Evolutionary conservation across 1,139 yeast genomes (phyloP).

Genomic region (Kodamaea suecica): DNA sequence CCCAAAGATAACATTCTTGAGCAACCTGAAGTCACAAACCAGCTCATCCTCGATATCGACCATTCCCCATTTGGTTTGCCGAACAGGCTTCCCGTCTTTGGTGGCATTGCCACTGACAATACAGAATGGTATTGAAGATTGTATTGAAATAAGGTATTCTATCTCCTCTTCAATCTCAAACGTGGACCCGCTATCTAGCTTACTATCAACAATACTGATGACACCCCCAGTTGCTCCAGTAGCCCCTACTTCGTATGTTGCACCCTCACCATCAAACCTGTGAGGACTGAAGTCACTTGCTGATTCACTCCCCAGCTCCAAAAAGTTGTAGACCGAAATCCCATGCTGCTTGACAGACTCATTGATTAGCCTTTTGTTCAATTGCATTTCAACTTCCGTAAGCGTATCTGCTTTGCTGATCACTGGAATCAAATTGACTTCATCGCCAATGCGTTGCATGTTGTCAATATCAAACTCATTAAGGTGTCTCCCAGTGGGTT

Average conservation of each 20-base stretch:
- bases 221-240: background rate
- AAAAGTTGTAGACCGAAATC: slow-evolving; percentile 52
- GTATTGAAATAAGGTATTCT: slow-evolving; percentile 11
- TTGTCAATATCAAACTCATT: slow-evolving; percentile 42
- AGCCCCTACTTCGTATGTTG: slow-evolving; percentile 1
- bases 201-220: background rate
- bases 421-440: slow-evolving; percentile 57
- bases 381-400: slow-evolving; percentile 43
- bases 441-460: slow-evolving; percentile 48
- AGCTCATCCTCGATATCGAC: slow-evolving; percentile 12
- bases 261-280: background rate
- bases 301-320: slow-evolving; percentile 5
- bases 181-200: background rate
- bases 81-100: slow-evolving; percentile 4
- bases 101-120: slow-evolving; percentile 12
- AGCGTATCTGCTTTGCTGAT: slow-evolving; percentile 57
- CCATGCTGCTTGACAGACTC: slow-evolving; percentile 40
- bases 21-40: slow-evolving; percentile 12
- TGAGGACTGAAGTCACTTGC: background rate
- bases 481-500: slow-evolving; percentile 55
- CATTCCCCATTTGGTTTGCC: slow-evolving; percentile 15
- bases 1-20: slow-evolving; percentile 15
- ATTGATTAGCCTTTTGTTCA: slow-evolving; percentile 43
- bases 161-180: slow-evolving; percentile 8
- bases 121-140: slow-evolving; percentile 13